Conservation (phyloP, 768 basidiomycete genomes). For the Russula brevipes region DNA sequence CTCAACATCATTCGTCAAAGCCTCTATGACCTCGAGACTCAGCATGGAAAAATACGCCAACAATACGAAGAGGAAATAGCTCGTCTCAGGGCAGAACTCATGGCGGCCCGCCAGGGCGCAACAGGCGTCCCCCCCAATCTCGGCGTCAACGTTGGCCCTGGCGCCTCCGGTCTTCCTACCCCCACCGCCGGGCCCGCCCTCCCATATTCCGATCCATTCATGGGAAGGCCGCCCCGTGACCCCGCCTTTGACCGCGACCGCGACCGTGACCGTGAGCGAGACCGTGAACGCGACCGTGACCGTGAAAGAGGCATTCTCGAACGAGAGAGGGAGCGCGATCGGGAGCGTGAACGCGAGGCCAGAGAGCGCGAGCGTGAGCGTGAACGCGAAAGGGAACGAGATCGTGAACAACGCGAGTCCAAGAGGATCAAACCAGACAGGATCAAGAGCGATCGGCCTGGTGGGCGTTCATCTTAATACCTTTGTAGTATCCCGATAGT, state of each 20-base stretch:
- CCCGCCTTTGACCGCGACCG: constrained; percentile 32
- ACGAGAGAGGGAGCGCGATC: constrained; percentile 38
- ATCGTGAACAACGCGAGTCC: constrained; percentile 24
- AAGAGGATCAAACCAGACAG: constrained; percentile 25
- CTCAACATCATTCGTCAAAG: constrained; percentile 84
- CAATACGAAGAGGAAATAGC: constrained; percentile 83
- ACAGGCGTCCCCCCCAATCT: constrained; percentile 28
- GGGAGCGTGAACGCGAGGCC: constrained; percentile 29
- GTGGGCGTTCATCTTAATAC: constrained; percentile 10
- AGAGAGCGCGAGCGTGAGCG: constrained; percentile 33
- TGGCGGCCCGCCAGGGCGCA: constrained; percentile 43
- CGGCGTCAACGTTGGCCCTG: constrained; percentile 23
- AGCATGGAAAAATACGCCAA: constrained; percentile 79
- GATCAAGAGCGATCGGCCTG: constrained; percentile 26
- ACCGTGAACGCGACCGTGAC: constrained; percentile 34
- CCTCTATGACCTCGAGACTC: constrained; percentile 86
- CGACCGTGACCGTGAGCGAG: constrained; percentile 30
- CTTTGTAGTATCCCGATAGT: constrained; percentile 10
- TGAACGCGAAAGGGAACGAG: constrained; percentile 26
- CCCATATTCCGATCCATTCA: constrained; percentile 25
- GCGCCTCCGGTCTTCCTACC: constrained; percentile 24
- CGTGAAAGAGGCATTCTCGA: constrained; percentile 33
- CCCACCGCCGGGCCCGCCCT: constrained; percentile 29
- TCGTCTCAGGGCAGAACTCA: constrained; percentile 64
- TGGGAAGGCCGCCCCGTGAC: constrained; percentile 24